These are phyloP conservation scores for Pachyrhizus erosus DNA, from an alignment of 306 rosid species.

Conservation along the genomic window DNA sequence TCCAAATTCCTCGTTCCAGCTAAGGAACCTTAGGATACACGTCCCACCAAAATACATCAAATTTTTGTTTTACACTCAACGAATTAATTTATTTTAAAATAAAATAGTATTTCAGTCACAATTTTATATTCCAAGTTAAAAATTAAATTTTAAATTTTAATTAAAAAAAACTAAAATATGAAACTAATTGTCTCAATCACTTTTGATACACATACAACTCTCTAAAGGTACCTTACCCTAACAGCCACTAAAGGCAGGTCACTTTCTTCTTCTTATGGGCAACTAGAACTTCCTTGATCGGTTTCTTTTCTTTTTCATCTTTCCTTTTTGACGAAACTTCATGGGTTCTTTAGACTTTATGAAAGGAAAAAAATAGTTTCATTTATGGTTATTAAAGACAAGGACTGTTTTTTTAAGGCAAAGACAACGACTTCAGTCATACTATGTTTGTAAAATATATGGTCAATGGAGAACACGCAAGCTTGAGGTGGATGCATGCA, in stretches of 20 bases:
- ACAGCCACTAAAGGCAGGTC: not conserved
- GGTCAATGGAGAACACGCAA: constrained; percentile 38
- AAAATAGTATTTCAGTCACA: too few relatives aligned
- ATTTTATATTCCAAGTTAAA: too few relatives aligned
- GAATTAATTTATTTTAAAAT: too few relatives aligned
- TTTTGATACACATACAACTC: too few relatives aligned
- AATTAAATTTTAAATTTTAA: too few relatives aligned
- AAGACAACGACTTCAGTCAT: not conserved
- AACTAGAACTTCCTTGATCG: not conserved
- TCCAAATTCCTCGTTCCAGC: constrained; percentile 33
- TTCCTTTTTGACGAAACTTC: not conserved
- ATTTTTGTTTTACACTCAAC: too few relatives aligned
- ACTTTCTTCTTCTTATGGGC: not conserved
- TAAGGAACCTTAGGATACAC: not conserved
- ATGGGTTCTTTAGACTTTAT: not conserved
- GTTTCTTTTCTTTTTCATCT: not conserved
- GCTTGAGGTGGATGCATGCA: constrained; percentile 37
- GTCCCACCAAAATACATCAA: too few relatives aligned
- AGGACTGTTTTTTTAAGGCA: too few relatives aligned
- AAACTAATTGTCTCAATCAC: too few relatives aligned
- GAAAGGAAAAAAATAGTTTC: not conserved
- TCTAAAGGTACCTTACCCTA: too few relatives aligned
- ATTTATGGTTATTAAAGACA: not conserved
- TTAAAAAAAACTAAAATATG: too few relatives aligned
- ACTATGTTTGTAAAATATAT: constrained; percentile 2